Conservation (phyloP, 2,329 filamentous ascomycete species). For the Aspergillus clavatus region DNA sequence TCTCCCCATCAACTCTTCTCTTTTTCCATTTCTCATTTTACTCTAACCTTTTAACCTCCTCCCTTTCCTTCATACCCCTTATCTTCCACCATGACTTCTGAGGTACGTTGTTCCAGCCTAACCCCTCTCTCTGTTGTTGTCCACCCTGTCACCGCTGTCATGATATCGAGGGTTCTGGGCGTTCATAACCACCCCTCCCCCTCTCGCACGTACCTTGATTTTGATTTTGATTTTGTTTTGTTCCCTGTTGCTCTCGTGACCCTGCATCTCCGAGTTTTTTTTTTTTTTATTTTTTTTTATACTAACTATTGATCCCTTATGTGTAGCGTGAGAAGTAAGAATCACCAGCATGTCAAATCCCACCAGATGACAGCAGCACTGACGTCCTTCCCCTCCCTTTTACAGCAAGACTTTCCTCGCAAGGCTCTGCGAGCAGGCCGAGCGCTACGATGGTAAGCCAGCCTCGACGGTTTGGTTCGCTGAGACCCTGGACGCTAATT, state of each 20-base stretch:
- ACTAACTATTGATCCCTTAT: slow-evolving; percentile 29
- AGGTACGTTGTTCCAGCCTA: slow-evolving; percentile 49
- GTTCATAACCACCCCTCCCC: slow-evolving; percentile 12
- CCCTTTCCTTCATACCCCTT: neutral
- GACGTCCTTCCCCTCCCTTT: slow-evolving; percentile 25
- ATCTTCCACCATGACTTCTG: slow-evolving; percentile 54
- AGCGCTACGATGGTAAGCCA: slow-evolving; percentile 88
- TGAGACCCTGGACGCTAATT: slow-evolving; percentile 21
- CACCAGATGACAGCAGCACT: slow-evolving; percentile 26
- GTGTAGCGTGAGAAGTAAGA: slow-evolving; percentile 64
- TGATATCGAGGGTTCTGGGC: slow-evolving; percentile 13
- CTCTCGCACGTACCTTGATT: slow-evolving; percentile 19
- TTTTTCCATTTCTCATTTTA: slow-evolving; percentile 8
- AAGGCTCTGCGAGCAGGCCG: slow-evolving; percentile 99
- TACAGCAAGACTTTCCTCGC: slow-evolving; percentile 98
- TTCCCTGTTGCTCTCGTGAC: too few relatives aligned
- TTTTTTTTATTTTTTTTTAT: neutral
- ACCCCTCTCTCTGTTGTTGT: slow-evolving; percentile 32
- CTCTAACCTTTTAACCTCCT: slow-evolving; percentile 3
- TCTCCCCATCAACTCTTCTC: slow-evolving; percentile 2
- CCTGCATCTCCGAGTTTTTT: too few relatives aligned
- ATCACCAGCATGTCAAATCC: slow-evolving; percentile 27
- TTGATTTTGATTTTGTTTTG: neutral
- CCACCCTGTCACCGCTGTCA: slow-evolving; percentile 27
- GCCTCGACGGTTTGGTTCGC: neutral